Evolutionary conservation across 257 asterid genomes (phyloP).

Genomic region (Scutellaria galericulata): DNA sequence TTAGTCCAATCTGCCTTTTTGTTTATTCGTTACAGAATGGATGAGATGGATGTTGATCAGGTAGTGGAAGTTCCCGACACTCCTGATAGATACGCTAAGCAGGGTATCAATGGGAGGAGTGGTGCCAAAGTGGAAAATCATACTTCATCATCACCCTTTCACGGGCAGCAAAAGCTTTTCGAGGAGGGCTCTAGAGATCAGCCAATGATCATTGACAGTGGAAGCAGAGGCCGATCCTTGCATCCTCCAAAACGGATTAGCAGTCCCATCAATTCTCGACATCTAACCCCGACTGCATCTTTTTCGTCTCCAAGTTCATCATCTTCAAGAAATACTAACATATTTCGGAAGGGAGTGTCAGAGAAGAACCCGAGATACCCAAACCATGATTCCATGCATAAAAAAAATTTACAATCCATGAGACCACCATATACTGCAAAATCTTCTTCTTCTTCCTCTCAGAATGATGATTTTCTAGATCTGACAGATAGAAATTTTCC

Average conservation of each 20-base stretch:
- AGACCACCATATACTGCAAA: conserved; percentile 32
- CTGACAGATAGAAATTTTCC: conserved; percentile 39
- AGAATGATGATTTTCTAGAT: conserved; percentile 40
- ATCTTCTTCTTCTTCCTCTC: conserved; percentile 34
- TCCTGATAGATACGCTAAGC: conserved; percentile 62
- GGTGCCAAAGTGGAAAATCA: conserved; percentile 35
- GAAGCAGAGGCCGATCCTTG: conserved; percentile 41
- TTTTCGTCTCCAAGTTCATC: conserved; percentile 37
- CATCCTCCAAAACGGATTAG: conserved; percentile 44
- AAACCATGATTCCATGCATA: conserved; percentile 38
- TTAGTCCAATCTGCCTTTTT: conserved; percentile 15
- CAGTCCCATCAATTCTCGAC: conserved; percentile 38
- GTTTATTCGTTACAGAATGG: conserved; percentile 59
- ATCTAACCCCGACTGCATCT: conserved; percentile 35
- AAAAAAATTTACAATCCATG: conserved; percentile 32
- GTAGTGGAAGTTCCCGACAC: conserved; percentile 74
- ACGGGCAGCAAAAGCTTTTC: conserved; percentile 33
- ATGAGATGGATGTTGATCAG: conserved; percentile 62
- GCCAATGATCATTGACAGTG: conserved; percentile 48
- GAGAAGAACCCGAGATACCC: conserved; percentile 45
- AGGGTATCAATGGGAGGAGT: conserved; percentile 39
- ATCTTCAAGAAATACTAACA: conserved; percentile 46
- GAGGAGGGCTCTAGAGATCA: conserved; percentile 49
- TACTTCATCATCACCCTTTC: conserved; percentile 26
- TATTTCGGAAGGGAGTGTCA: conserved; percentile 38